Evolutionary conservation across 345 rosid species (phyloP).

Genomic region (Lepidium didymum): DNA sequence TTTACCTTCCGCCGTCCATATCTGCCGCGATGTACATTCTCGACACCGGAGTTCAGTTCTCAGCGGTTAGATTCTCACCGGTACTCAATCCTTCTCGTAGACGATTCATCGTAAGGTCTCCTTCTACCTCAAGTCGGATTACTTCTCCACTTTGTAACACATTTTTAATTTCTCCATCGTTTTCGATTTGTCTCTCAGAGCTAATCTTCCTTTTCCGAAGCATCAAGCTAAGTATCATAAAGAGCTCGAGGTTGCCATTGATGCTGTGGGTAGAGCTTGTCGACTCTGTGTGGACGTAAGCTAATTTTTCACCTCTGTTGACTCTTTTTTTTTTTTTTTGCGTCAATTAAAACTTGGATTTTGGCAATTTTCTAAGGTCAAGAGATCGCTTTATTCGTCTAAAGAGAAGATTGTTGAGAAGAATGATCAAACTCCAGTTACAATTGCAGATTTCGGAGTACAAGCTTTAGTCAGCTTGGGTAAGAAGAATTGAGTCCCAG

Average conservation of each 20-base stretch:
- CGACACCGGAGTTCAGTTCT: slow-evolving; percentile 29
- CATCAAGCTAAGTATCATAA: slow-evolving; percentile 56
- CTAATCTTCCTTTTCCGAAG: slow-evolving; percentile 54
- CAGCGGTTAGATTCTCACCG: slow-evolving; percentile 33
- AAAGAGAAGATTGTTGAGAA: slow-evolving; percentile 57
- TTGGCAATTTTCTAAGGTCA: neutral
- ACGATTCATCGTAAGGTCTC: slow-evolving; percentile 41
- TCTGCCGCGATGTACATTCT: slow-evolving; percentile 41
- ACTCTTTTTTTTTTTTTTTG: neutral
- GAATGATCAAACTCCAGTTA: slow-evolving; percentile 77
- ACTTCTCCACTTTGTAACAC: neutral
- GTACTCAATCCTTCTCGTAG: slow-evolving; percentile 23
- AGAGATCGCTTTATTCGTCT: slow-evolving; percentile 32
- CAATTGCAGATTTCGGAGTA: slow-evolving; percentile 88
- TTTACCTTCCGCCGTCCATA: slow-evolving; percentile 1
- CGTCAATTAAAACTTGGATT: neutral
- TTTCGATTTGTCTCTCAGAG: slow-evolving; percentile 25
- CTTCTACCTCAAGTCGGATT: neutral
- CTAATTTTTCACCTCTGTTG: neutral
- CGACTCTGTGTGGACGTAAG: slow-evolving; percentile 68
- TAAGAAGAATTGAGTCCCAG: slow-evolving; percentile 1
- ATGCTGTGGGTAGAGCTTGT: slow-evolving; percentile 74
- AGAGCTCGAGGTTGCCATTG: slow-evolving; percentile 71
- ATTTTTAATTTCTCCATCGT: neutral
- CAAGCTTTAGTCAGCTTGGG: slow-evolving; percentile 87